phyloP scores from a whole-genome alignment of 2,329 filamentous ascomycete genomes.

The Monilinia fructigena region DNA sequence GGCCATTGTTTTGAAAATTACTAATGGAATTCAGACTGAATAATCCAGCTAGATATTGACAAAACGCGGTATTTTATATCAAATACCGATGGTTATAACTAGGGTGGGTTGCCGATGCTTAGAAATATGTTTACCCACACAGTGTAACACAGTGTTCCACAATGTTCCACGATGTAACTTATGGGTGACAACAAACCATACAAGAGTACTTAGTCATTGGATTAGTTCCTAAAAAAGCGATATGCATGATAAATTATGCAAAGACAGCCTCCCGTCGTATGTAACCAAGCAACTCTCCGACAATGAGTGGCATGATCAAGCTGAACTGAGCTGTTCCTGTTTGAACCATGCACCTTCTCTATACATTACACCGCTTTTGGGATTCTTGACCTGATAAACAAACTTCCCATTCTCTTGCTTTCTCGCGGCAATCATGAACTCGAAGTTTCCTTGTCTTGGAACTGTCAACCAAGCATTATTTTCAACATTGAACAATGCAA shows the following conservation, averaged over 20 bases:
- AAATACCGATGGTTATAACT: not conserved
- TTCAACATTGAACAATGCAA: constrained; percentile 5
- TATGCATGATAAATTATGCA: not conserved
- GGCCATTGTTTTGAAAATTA: not conserved
- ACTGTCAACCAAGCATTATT: constrained; percentile 2
- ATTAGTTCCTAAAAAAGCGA: not conserved
- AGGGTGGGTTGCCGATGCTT: not conserved
- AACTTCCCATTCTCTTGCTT: constrained; percentile 13
- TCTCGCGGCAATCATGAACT: not conserved
- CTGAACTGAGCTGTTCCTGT: constrained; percentile 11
- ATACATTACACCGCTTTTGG: constrained; percentile 20
- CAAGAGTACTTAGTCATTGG: no score
- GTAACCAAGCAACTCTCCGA: not conserved
- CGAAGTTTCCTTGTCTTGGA: constrained; percentile 12
- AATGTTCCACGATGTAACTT: no score
- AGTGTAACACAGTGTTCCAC: no score
- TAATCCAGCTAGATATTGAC: no score
- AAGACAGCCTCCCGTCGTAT: constrained; percentile 4
- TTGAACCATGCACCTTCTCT: constrained; percentile 25
- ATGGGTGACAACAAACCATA: not conserved
- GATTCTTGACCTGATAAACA: constrained; percentile 23
- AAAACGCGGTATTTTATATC: not conserved
- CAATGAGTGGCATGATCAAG: not conserved
- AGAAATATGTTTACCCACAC: no score
- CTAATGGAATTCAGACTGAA: not conserved